Evolutionary conservation across 495 filamentous ascomycete genomes (phyloP), one percentile per base, ranked within the genome.

Genomic region (Pseudomonodictys pantanalensis): DNA sequence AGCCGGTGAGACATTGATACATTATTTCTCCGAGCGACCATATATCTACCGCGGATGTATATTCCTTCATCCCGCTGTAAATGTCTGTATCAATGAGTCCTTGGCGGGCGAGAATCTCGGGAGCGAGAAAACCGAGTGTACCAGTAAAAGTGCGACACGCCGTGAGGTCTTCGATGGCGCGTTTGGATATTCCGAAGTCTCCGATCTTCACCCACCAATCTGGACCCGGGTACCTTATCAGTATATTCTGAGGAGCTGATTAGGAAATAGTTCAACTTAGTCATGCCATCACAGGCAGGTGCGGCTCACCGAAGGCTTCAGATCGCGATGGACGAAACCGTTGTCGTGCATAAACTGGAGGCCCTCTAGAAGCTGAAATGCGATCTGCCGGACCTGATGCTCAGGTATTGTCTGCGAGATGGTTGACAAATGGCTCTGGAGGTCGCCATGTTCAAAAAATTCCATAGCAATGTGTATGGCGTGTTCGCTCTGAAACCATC

Each of bases 391-490:
- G 18, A 48, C 64, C 20, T 69, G 50, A 30, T 23, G 11, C 18
- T 54, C 49, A 29, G 51, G 46, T 26, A 64, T 35, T 33, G 20
- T 17, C n/a, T 23, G 30, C 24, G 33, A 38, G 15, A 17, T 18
- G n/a, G 15, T n/a, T 24, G 25, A 68, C n/a, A n/a, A 47, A 20
- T 52, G 53, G 10, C 24, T 47, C 25, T 62, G 57, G 7, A 68
- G 62, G 46, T 68, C 66, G 7, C 66, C 66, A 29, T 62, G 26
- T 29, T 47, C 69, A 69, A 76, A 80, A 64, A 70, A 52, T 68
- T 69, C 61, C 56, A 60, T 60, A 18, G 56, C 26, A 28, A 60
- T 52, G 22, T 46, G 44, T 10, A 67, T 20, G 7, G 64, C 35
- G 10, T 64, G 48, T 2, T 20, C 9, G 18, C 25, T 26, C n/a